Conservation (phyloP, 495 filamentous ascomycete species). For the Extremus antarcticus region DNA sequence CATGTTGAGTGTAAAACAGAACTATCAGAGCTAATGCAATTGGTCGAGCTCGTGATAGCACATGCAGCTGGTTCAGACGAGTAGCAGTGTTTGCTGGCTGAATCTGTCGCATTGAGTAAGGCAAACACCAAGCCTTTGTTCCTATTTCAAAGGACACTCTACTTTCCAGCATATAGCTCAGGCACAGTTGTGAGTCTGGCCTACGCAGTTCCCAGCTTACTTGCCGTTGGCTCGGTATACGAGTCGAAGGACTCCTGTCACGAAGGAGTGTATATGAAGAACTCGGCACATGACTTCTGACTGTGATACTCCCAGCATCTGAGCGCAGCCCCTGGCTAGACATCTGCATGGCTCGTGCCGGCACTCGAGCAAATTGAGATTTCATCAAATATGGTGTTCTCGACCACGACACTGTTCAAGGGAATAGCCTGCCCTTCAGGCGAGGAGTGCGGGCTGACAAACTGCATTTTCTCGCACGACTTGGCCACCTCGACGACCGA, state of each 20-base stretch:
- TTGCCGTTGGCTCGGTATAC: too few relatives aligned
- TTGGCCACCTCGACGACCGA: background rate
- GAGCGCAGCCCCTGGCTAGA: too few relatives aligned
- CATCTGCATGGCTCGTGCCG: too few relatives aligned
- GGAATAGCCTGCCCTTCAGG: conserved; percentile 53
- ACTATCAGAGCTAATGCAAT: background rate
- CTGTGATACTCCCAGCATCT: too few relatives aligned
- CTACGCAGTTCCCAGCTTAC: too few relatives aligned
- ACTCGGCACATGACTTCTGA: too few relatives aligned
- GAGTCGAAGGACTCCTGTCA: too few relatives aligned
- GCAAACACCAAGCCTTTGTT: background rate
- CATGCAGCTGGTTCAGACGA: background rate
- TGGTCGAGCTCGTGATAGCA: background rate
- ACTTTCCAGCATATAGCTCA: background rate
- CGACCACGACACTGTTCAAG: conserved; percentile 53
- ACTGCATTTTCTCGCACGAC: conserved; percentile 51
- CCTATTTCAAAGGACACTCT: background rate
- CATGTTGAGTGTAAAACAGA: too few relatives aligned
- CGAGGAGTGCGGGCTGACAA: conserved; percentile 42
- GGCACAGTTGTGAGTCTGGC: too few relatives aligned
- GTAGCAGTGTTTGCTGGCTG: background rate
- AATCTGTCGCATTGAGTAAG: background rate
- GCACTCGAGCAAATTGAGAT: too few relatives aligned
- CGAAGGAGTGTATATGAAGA: too few relatives aligned
- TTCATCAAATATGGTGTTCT: conserved; percentile 45